These are phyloP conservation scores for Allium sativum DNA, from an alignment of 106 monocot species.

Conservation along the genomic window DNA sequence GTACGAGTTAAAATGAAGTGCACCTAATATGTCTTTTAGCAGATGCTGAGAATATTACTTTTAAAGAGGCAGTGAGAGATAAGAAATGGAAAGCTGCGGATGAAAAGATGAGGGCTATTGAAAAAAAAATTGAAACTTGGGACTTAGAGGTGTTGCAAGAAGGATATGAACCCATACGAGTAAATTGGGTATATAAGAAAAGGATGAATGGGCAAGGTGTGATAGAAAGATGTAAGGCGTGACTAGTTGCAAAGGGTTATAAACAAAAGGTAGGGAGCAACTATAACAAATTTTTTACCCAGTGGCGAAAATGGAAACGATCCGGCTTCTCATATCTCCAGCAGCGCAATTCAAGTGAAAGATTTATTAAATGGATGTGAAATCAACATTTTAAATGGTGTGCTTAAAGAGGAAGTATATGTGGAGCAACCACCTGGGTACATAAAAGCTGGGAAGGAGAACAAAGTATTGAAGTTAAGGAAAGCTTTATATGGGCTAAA, in stretches of 20 bases:
- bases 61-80: background rate
- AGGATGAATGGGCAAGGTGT: background rate
- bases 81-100: background rate
- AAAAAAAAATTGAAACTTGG: background rate
- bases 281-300: slow-evolving; percentile 4
- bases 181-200: slow-evolving; percentile 3
- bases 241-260: background rate
- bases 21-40: background rate
- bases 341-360: background rate
- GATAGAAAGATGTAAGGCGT: background rate
- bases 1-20: background rate
- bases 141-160: background rate
- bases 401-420: background rate
- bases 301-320: background rate
- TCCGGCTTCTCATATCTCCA: background rate
- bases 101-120: background rate
- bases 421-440: background rate
- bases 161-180: background rate
- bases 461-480: background rate
- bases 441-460: background rate
- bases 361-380: slow-evolving; percentile 5
- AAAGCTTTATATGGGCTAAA: slow-evolving; percentile 1
- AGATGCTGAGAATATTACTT: background rate
- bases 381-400: slow-evolving; percentile 2
- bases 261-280: background rate